Percentiles rank a stretch among this genome's conserved stretches.
Conservation (phyloP, 1,139 yeast species). For the Hemisphaericaspora xylofermentans region DNA sequence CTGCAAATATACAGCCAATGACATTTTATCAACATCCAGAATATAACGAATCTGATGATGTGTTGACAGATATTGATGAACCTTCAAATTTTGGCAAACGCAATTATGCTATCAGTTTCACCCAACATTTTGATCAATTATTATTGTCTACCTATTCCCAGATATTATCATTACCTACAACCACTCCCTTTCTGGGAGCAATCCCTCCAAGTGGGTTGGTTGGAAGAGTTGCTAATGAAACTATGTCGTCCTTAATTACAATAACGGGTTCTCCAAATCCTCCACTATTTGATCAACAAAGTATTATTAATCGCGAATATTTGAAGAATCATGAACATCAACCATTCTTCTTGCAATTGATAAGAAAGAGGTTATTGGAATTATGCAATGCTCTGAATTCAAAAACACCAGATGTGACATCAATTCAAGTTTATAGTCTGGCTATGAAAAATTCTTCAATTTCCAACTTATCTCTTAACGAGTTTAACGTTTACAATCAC, state of each 20-base stretch:
- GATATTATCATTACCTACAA: slow-evolving; percentile 43
- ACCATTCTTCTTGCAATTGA: slow-evolving; percentile 44
- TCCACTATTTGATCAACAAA: slow-evolving; percentile 34
- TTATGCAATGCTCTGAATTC: slow-evolving; percentile 24
- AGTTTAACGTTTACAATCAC: slow-evolving; percentile 36
- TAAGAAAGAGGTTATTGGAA: slow-evolving; percentile 43
- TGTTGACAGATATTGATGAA: slow-evolving; percentile 43
- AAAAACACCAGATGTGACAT: slow-evolving; percentile 28
- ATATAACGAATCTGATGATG: slow-evolving; percentile 45
- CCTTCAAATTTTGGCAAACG: slow-evolving; percentile 22
- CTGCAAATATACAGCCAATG: neutral
- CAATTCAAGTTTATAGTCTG: slow-evolving; percentile 21
- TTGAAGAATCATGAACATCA: slow-evolving; percentile 34
- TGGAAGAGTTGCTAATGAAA: slow-evolving; percentile 45
- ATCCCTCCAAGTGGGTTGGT: slow-evolving; percentile 48
- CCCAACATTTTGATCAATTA: slow-evolving; percentile 38
- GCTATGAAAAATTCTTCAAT: slow-evolving; percentile 36
- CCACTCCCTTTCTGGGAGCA: slow-evolving; percentile 46
- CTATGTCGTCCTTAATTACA: slow-evolving; percentile 29
- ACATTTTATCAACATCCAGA: slow-evolving; percentile 28
- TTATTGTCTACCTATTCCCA: slow-evolving; percentile 36
- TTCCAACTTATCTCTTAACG: slow-evolving; percentile 43
- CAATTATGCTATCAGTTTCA: slow-evolving; percentile 37
- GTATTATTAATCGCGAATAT: slow-evolving; percentile 33
- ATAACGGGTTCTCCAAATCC: slow-evolving; percentile 19